Evolutionary conservation across 2,329 filamentous ascomycete genomes (phyloP), one percentile per base, ranked within the genome.

Genomic region (Helotiales sp.): DNA sequence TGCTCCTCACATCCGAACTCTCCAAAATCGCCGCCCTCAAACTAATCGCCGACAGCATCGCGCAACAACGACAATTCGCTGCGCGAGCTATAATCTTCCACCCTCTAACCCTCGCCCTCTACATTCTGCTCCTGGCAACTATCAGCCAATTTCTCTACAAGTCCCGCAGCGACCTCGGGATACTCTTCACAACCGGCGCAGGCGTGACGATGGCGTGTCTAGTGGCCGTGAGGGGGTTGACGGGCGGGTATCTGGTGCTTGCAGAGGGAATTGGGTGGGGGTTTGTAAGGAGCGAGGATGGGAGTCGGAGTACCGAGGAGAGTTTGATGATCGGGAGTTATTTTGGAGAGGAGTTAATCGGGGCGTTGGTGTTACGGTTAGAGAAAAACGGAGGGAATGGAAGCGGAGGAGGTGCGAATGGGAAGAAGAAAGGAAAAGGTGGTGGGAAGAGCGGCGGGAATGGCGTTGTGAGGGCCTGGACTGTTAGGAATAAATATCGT

Each of bases 391-490:
- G 64, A 8, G 70, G 66, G 64, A 66, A 67, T 0, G 57, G 67
- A 15, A 30, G 52, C 1, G 43, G 26, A 5, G 52, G 26, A 22
- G 10, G 40, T 43, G n/a, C 26, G 58, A 61, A 61, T 45, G 66
- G 65, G 24, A 71, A 72, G 66, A 72, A 66, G 73, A 66, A 62
- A 69, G 64, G 69, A 30, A 71, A 43, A 13, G 40, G 73, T 61
- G 74, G 69, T 30, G 74, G 74, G 22, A 77, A 78, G 63, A 82
- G 83, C 71, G 87, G 89, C 40, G 90, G 90, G 61, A 86, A 85
- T 69, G 91, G 89, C 8, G 82, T 93, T 57, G 89, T 97, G 65
- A 87, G 91, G 30, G 93, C 91, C 1, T 97, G 93, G 93, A 95
- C 93, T 1, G 92, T 93, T 1, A 84, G 85, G 75, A 80, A 89